phyloP scores from a whole-genome alignment of 768 basidiomycete species.

The Lepiota subincarnata region DNA sequence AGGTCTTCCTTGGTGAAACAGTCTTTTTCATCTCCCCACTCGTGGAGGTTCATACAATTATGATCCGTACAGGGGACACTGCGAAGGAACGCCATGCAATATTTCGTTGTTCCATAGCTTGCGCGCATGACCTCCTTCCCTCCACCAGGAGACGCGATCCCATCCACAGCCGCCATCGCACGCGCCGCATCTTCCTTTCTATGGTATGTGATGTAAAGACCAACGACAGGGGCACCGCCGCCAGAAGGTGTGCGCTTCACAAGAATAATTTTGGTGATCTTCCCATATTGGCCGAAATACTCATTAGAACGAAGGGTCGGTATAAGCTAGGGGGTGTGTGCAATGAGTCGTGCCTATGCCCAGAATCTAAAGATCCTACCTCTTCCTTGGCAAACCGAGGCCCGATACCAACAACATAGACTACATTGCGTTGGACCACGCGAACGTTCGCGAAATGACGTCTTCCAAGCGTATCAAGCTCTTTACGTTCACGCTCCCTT shows the following conservation, averaged over 20 bases:
- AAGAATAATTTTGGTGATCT: conserved; percentile 92
- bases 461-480: conserved; percentile 81
- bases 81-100: conserved; percentile 94
- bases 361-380: conserved; percentile 43
- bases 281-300: conserved; percentile 98
- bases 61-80: conserved; percentile 80
- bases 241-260: conserved; percentile 83
- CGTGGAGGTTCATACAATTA: conserved; percentile 91
- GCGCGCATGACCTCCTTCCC: conserved; percentile 88
- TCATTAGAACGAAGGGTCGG: conserved; percentile 91
- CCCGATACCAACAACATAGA: conserved; percentile 94
- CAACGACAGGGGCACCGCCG: conserved; percentile 70
- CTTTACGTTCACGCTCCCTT: conserved; percentile 92
- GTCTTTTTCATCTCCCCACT: conserved; percentile 98
- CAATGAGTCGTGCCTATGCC: conserved; percentile 6
- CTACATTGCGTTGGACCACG: conserved; percentile 94
- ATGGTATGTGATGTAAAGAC: conserved; percentile 96
- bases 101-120: conserved; percentile 95
- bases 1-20: conserved; percentile 97
- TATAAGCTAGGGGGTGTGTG: conserved; percentile 55
- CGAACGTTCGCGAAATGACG: conserved; percentile 89
- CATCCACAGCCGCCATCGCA: conserved; percentile 90
- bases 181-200: conserved; percentile 92
- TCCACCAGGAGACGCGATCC: conserved; percentile 85
- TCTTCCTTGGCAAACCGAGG: conserved; percentile 95